Percentiles rank a stretch among this genome's conserved stretches.
These are phyloP conservation scores for Luffa aegyptiaca DNA, from an alignment of 306 rosid species.

Conservation along the genomic window DNA sequence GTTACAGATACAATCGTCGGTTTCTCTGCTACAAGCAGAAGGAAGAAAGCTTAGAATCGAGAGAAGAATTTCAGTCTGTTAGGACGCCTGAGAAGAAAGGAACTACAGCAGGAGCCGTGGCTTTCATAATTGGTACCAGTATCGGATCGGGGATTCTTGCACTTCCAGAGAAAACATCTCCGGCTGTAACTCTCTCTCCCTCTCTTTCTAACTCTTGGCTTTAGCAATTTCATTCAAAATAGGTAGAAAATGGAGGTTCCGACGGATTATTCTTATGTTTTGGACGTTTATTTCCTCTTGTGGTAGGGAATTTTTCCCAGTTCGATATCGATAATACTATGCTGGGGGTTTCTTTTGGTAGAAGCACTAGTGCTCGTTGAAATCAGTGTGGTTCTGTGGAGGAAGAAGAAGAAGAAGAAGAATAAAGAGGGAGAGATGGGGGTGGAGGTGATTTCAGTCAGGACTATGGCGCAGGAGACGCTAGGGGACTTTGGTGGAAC, in stretches of 20 bases:
- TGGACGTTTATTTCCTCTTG: neutral
- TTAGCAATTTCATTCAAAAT: neutral
- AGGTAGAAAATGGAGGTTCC: neutral
- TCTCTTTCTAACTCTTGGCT: neutral
- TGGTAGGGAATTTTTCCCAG: slow-evolving; percentile 62
- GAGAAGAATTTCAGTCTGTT: neutral
- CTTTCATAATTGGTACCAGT: slow-evolving; percentile 55
- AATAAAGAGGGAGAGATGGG: slow-evolving; percentile 23
- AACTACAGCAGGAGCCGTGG: slow-evolving; percentile 51
- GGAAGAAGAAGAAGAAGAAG: slow-evolving; percentile 23
- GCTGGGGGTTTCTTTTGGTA: slow-evolving; percentile 59
- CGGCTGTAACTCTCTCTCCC: slow-evolving; percentile 31
- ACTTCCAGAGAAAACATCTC: slow-evolving; percentile 64
- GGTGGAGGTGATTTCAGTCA: slow-evolving; percentile 48
- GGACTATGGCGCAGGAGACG: slow-evolving; percentile 75
- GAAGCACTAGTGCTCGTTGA: slow-evolving; percentile 61
- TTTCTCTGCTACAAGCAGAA: slow-evolving; percentile 8
- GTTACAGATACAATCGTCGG: neutral
- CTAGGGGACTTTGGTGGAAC: slow-evolving; percentile 59
- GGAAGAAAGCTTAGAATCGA: slow-evolving; percentile 11
- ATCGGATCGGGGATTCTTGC: slow-evolving; percentile 66
- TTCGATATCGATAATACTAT: slow-evolving; percentile 41
- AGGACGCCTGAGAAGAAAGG: slow-evolving; percentile 26
- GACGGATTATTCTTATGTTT: neutral
- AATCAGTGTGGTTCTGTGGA: slow-evolving; percentile 48